These are phyloP conservation scores for Lunasporangiospora selenospora DNA, from an alignment of 192 early-diverging fungal species.

Conservation along the genomic window DNA sequence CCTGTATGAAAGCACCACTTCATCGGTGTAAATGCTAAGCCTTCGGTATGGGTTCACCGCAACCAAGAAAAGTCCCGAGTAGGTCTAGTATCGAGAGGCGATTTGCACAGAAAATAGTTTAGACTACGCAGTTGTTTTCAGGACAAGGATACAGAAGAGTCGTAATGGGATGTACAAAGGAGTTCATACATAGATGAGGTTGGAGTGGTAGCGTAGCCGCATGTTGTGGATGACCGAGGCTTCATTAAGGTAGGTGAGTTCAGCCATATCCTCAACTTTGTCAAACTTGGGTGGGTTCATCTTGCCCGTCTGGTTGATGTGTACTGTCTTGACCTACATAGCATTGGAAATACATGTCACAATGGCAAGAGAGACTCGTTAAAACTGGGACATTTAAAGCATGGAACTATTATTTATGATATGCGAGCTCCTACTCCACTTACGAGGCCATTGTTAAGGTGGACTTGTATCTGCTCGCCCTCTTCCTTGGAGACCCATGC, in stretches of 20 bases:
- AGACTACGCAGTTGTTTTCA: background rate
- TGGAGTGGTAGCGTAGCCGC: conserved; percentile 85
- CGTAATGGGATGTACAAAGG: background rate
- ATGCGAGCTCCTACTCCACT: conserved; percentile 10
- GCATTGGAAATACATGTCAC: no score
- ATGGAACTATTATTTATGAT: no score
- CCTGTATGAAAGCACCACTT: conserved; percentile 74
- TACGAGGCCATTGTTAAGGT: conserved; percentile 82
- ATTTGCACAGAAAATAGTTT: background rate
- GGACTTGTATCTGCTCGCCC: conserved; percentile 75
- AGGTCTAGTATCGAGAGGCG: no score
- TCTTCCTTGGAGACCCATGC: conserved; percentile 81
- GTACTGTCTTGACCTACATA: conserved; percentile 71
- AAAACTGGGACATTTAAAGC: no score
- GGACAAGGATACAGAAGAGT: background rate
- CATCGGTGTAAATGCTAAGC: conserved; percentile 89
- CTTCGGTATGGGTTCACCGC: conserved; percentile 97
- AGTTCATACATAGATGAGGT: conserved; percentile 88
- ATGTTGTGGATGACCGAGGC: conserved; percentile 99
- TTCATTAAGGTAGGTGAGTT: conserved; percentile 95
- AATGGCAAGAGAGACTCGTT: no score
- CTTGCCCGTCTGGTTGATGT: conserved; percentile 86
- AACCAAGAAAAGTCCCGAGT: conserved; percentile 98
- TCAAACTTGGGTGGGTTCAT: conserved; percentile 99
- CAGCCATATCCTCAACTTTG: conserved; percentile 98